Base-by-base conservation (phyloP, 2,329 filamentous ascomycete species). In the Anisogramma anomala region DNA sequence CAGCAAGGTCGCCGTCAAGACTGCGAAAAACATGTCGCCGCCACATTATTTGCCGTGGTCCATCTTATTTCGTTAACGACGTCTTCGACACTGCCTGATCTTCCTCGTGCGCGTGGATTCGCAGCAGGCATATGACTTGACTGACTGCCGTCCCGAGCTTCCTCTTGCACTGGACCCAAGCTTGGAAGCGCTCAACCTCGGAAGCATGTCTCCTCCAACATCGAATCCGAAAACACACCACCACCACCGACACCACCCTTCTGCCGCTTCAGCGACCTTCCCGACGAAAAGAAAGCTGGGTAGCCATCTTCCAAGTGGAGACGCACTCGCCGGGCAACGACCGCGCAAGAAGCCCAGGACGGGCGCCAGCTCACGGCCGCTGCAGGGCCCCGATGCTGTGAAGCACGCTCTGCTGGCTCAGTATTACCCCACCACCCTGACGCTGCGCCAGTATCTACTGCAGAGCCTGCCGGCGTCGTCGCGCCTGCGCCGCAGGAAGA, bases 401-500 rank as follows among this genome's bases (percentile, higher is more conserved):
- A 51, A 56, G 32, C 79, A 85, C 55, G 74, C 76, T 40, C 70
- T 91, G 25, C 67, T 94, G 42, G 68, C 68, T 33, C 71, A 72
- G 47, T 83, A 80, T 61, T 94, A 87, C 60, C 61, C 69, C 6
- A 61, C 69, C 34, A 71, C 87, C 10, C 58, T 75, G 41, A 78
- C 78, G 0, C 64, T 94, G 43, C 77, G 85, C 52, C 68, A 81
- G 43, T 84, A 85, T 62, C 64, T 88, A 28, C 64, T 88, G 35
- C 65, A 66, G 15, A 73, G 68, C 45, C 69, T 93, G 9, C 81
- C 84, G 0, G 50, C 58, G n/a, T 68, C 74, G 9, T 89, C 84
- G 4, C 82, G 70, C 41, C 56, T 78, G 40, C 64, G 77, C 33
- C 64, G 72, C 22, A 74, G 67, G 53, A 79, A 77, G 52, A 68